Evolutionary conservation across 805 yeast species (phyloP).

Genomic region (Nakazawaea holstii): DNA sequence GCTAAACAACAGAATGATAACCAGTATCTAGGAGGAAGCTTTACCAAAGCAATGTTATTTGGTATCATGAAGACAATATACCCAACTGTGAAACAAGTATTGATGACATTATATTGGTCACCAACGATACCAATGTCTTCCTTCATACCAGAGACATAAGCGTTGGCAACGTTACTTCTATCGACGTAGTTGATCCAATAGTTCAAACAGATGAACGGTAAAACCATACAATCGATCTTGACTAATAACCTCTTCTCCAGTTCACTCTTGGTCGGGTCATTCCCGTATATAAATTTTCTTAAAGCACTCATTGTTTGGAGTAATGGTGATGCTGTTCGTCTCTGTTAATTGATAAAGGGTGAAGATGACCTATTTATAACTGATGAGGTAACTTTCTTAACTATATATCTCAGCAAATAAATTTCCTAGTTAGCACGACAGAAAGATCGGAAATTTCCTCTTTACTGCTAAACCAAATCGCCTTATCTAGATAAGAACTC

Average conservation of each 20-base stretch:
- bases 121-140: constrained; percentile 39
- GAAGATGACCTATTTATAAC: no score
- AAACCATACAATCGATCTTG: constrained; percentile 28
- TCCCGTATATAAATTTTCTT: constrained; percentile 22
- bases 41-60: constrained; percentile 45
- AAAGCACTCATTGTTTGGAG: neutral
- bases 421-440: no score
- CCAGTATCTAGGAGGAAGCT: constrained; percentile 47
- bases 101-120: constrained; percentile 43
- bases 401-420: no score
- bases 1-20: constrained; percentile 44
- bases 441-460: no score
- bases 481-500: no score
- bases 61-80: constrained; percentile 60
- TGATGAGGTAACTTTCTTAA: no score
- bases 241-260: constrained; percentile 24
- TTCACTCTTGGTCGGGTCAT: constrained; percentile 29
- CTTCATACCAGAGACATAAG: constrained; percentile 58
- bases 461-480: no score
- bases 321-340: no score
- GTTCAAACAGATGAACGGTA: constrained; percentile 30
- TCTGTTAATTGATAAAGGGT: no score
- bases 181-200: constrained; percentile 50
- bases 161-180: constrained; percentile 45
- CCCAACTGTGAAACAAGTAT: constrained; percentile 56